These are phyloP conservation scores for Ceratocystis huliohia DNA, from an alignment of 2,329 filamentous ascomycete genomes.

Conservation along the genomic window DNA sequence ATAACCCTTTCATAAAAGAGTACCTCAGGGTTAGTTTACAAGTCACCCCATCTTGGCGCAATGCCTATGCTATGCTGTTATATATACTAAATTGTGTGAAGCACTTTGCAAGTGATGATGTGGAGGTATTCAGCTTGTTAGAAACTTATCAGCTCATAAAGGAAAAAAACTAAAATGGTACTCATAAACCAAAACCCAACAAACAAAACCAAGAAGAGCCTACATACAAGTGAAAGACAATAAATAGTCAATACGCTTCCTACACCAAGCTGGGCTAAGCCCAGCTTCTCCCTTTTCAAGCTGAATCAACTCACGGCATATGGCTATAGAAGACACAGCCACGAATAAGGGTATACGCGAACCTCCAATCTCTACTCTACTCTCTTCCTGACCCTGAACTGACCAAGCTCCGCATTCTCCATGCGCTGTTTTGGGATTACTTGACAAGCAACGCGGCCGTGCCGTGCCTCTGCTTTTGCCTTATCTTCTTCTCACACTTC, in stretches of 20 bases:
- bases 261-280: neutral
- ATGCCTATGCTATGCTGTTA: no score
- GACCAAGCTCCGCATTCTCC: neutral
- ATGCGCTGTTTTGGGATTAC: neutral
- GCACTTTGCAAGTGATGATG: neutral
- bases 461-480: neutral
- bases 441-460: neutral
- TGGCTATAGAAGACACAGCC: constrained; percentile 2
- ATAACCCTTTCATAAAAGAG: no score
- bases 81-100: neutral
- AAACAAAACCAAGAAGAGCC: constrained; percentile 9
- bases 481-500: constrained; percentile 10
- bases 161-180: neutral
- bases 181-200: constrained; percentile 10
- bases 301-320: neutral
- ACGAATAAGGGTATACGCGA: constrained; percentile 1
- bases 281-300: neutral
- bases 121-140: neutral
- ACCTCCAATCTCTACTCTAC: neutral
- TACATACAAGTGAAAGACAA: neutral
- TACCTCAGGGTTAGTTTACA: no score
- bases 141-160: neutral
- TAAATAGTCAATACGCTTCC: neutral
- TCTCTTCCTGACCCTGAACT: neutral
- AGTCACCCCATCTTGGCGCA: no score